Base-by-base conservation (phyloP, 2,329 filamentous ascomycete species). In the Sclerotinia minor region DNA sequence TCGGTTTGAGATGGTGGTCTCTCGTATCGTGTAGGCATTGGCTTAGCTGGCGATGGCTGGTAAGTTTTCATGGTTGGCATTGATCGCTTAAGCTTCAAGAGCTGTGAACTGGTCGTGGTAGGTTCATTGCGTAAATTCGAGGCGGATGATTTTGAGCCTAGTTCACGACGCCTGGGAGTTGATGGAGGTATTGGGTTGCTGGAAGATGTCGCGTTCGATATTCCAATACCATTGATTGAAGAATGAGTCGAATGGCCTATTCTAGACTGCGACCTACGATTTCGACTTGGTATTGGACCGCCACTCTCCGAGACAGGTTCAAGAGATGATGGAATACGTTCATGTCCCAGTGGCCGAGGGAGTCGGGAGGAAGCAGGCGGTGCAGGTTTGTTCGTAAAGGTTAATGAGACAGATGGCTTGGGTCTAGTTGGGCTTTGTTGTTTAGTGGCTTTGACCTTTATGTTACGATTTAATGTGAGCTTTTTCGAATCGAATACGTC, bases 271-370 rank as follows among this genome's bases (percentile, higher is more conserved):
- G 90, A 87, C 71, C 88, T 83, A 67, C 87, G 85, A 71, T 83
- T 83, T 21, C 81, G 80, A 69, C 84, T 86, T 53, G 83, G 81
- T 59, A 91, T 85, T 26, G 91, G 87, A 5, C 89, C 92, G 63
- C 93, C 93, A 72, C 89, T 93, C 79, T 98, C 94, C 50, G 92
- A 96, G 7, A 98, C 93, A 29, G 94, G 93, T 76, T 96, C 94
- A n/a, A 98, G 84, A 24, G 90, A 89, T 15, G 91, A 91, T 72
- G 87, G 86, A 6, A 89, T 86, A 65, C 90, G 85, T 75, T 92
- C 90, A 78, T 91, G 89, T 69, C 83, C 84, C 67, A 89, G 83
- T 47, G 94, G 90, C 64, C 93, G 87, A 49, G 94, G 93, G 69
- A 97, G 90, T 67, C 93, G 89, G 45, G 93, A 95, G 41, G 81